Base-by-base conservation (phyloP, 2,329 filamentous ascomycete species). In the Sclerotinia subarctica region DNA sequence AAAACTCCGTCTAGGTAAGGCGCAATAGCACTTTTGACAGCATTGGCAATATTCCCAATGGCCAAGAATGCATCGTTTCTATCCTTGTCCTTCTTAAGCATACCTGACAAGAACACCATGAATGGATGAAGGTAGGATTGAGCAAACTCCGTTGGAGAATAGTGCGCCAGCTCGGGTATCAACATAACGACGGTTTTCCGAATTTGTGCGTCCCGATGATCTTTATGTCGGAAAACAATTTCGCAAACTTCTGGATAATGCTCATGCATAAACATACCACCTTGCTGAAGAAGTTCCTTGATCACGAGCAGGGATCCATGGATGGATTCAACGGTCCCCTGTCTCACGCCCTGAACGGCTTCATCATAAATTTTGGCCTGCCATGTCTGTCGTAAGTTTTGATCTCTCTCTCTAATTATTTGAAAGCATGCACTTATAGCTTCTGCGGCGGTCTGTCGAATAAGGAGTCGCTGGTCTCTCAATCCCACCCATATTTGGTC, bases 191-290 rank as follows among this genome's bases (percentile, higher is more conserved):
- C 91, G 8, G 96, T 96, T 74, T 91, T 91, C 66, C 94, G 87
- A 73, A 98, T 95, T 47, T 93, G 90, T 5, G 88, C 82, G 74
- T 99, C 96, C 66, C 92, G 88, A 74, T 98, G 93, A 74, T 99
- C 95, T 78, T 96, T 96, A 78, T 96, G 92, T 70, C 91, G 90
- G 72, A 94, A 89, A 47, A 97, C 92, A 71, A 95, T 94, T 71
- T 99, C 95, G 78, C 94, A 98, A 15, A 93, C 90, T 74, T 96
- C 92, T 69, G 90, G 88, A 79, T 98, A 99, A 77, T 94, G 88
- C 51, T 94, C 92, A 75, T 97, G 93, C 95, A 99, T 98, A 79
- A 96, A 99, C 94, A 99, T 99, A 74, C 93, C 94, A 65, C 95
- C 95, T 78, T 97, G 94, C 71, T 95, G 88, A 24, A 99, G 87